These are phyloP conservation scores for Starmera quercuum DNA, from an alignment of 805 yeast species.

Conservation along the genomic window DNA sequence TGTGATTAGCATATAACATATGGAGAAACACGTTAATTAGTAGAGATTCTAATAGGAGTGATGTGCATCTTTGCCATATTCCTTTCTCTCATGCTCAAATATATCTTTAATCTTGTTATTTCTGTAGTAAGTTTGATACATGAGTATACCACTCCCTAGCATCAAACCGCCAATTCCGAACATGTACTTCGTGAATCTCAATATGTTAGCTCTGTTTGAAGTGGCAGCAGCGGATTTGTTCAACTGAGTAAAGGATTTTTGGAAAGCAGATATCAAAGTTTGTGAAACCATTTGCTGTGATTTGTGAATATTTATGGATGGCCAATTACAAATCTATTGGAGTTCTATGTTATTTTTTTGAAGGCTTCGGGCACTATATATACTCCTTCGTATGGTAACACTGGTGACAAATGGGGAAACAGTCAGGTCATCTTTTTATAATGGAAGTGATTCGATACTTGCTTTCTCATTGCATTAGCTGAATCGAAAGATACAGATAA, in stretches of 20 bases:
- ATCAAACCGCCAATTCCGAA: constrained; percentile 13
- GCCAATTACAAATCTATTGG: too few species aligned
- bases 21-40: too few species aligned
- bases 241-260: constrained; percentile 13
- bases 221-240: constrained; percentile 12
- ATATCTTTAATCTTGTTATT: constrained; percentile 18
- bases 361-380: too few species aligned
- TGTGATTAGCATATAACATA: too few species aligned
- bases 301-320: too few species aligned
- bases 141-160: constrained; percentile 9
- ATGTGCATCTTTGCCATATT: constrained; percentile 6
- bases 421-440: too few species aligned
- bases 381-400: too few species aligned
- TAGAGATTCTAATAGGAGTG: not conserved
- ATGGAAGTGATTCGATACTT: too few species aligned
- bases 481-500: too few species aligned
- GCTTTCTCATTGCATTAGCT: too few species aligned
- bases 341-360: too few species aligned
- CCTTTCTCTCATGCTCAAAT: constrained; percentile 9
- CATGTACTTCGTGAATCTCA: constrained; percentile 11
- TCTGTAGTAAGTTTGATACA: constrained; percentile 17
- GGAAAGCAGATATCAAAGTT: constrained; percentile 15
- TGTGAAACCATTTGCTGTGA: constrained; percentile 23
- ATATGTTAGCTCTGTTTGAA: constrained; percentile 1
- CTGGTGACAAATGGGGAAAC: too few species aligned